Evolutionary conservation across 805 yeast species (phyloP).

Genomic region (Candida montana): DNA sequence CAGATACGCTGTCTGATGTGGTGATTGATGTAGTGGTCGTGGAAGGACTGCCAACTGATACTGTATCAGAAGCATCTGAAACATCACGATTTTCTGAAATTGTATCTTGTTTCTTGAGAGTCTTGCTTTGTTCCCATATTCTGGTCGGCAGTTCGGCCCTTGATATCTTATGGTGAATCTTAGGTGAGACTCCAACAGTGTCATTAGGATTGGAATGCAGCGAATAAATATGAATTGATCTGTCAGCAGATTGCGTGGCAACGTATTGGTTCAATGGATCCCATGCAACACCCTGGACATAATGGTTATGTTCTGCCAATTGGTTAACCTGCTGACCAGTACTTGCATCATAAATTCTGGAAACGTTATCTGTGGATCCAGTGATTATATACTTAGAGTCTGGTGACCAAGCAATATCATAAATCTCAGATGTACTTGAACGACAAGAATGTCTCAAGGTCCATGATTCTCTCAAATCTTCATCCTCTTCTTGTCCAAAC

Average conservation of each 20-base stretch:
- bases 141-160: constrained; percentile 52
- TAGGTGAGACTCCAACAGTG: constrained; percentile 32
- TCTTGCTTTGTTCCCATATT: neutral
- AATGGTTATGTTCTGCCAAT: constrained; percentile 73
- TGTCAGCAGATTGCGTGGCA: constrained; percentile 87
- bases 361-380: constrained; percentile 86
- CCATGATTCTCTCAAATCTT: constrained; percentile 73
- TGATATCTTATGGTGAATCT: constrained; percentile 43
- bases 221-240: constrained; percentile 69
- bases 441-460: constrained; percentile 51
- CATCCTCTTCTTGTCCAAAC: constrained; percentile 46
- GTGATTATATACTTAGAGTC: constrained; percentile 69
- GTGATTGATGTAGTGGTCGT: constrained; percentile 23
- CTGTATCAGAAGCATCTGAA: neutral
- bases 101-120: neutral
- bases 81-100: neutral
- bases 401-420: constrained; percentile 93
- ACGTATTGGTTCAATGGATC: constrained; percentile 77
- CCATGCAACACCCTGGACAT: constrained; percentile 96
- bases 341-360: constrained; percentile 57
- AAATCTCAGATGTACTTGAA: constrained; percentile 67
- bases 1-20: constrained; percentile 17
- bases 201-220: constrained; percentile 24
- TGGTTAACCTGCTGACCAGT: constrained; percentile 55
- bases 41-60: neutral